Evolutionary conservation across 306 rosid genomes (phyloP).

Genomic region (Trifolium fragiferum): DNA sequence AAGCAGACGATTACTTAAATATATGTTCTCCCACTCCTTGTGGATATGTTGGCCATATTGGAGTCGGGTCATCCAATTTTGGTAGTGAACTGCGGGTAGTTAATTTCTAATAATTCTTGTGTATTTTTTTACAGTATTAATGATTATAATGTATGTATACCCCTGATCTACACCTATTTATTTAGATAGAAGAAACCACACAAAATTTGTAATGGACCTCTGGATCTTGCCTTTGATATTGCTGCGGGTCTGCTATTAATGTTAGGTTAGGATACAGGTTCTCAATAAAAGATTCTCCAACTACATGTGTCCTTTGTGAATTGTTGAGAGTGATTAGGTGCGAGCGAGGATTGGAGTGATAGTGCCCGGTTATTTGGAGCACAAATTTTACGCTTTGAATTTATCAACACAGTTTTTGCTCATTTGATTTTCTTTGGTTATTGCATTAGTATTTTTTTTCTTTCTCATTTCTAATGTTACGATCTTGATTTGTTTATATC

Average conservation of each 20-base stretch:
- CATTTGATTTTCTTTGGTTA: neutral
- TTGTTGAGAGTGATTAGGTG: neutral
- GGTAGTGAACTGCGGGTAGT: constrained; percentile 43
- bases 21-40: constrained; percentile 38
- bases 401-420: neutral
- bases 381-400: constrained; percentile 27
- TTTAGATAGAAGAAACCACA: constrained; percentile 34
- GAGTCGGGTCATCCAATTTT: constrained; percentile 63
- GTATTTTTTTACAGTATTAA: neutral
- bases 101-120: neutral
- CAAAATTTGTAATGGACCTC: constrained; percentile 39
- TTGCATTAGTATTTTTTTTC: neutral
- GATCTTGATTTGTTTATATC: neutral
- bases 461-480: neutral
- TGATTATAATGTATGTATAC: constrained; percentile 37
- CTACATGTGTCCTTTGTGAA: neutral
- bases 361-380: constrained; percentile 19
- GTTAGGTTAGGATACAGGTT: constrained; percentile 24
- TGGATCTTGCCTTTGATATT: constrained; percentile 13
- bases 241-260: neutral
- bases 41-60: constrained; percentile 42
- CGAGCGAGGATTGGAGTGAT: neutral
- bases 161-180: constrained; percentile 29
- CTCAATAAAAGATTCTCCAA: constrained; percentile 36
- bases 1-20: neutral